phyloP scores from a whole-genome alignment of 768 basidiomycete species.

The Kwoniella sp. region DNA sequence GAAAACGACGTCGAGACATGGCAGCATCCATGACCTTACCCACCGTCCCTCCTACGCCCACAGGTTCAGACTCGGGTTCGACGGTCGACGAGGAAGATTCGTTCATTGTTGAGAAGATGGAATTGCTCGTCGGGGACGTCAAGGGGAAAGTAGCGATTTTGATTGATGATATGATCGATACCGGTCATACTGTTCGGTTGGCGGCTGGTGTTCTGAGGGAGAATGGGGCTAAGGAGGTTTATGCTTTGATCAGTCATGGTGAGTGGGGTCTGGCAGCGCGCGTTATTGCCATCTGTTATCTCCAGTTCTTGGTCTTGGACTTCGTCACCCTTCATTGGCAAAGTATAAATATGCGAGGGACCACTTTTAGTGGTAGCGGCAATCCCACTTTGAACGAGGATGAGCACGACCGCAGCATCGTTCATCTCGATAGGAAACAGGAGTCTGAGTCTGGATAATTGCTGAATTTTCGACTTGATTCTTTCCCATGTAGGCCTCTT shows the following conservation, averaged over 20 bases:
- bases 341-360: too few species aligned
- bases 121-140: constrained; percentile 82
- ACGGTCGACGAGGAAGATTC: constrained; percentile 40
- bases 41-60: constrained; percentile 47
- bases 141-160: constrained; percentile 77
- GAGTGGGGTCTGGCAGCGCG: constrained; percentile 9
- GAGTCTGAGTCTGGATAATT: too few species aligned
- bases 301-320: too few species aligned
- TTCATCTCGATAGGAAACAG: too few species aligned
- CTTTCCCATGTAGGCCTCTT: constrained; percentile 66
- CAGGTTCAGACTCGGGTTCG: constrained; percentile 39
- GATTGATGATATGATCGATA: constrained; percentile 86
- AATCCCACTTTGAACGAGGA: too few species aligned
- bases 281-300: neutral
- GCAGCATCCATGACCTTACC: constrained; percentile 29
- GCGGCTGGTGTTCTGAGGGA: constrained; percentile 86
- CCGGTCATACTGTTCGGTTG: constrained; percentile 71
- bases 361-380: too few species aligned
- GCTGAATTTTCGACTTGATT: too few species aligned
- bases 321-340: neutral
- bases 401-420: too few species aligned
- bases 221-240: constrained; percentile 80
- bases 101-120: constrained; percentile 52
- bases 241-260: constrained; percentile 88
- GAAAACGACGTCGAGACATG: constrained; percentile 77